phyloP scores from a whole-genome alignment of 1,284 basidiomycete genomes.

The Malassezia caprae region DNA sequence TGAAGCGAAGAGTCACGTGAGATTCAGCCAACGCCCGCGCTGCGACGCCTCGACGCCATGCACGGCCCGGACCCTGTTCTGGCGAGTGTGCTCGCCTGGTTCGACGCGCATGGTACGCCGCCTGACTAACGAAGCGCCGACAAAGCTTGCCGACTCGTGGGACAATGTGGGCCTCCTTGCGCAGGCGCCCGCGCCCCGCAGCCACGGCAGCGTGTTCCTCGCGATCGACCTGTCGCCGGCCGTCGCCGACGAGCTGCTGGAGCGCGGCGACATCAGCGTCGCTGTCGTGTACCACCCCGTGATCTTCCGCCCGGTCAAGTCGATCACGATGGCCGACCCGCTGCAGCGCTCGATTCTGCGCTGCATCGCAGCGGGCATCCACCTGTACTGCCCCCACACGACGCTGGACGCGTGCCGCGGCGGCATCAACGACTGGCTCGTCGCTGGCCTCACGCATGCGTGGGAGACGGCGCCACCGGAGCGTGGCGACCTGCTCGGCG shows the following conservation, averaged over 20 bases:
- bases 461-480: slow-evolving; percentile 14
- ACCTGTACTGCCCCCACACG: slow-evolving; percentile 77
- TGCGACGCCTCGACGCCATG: background rate
- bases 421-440: slow-evolving; percentile 61
- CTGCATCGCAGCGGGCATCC: slow-evolving; percentile 69
- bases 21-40: background rate
- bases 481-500: background rate
- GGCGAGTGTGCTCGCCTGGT: background rate
- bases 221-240: slow-evolving; percentile 41
- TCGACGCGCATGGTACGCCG: slow-evolving; percentile 2
- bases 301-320: slow-evolving; percentile 70
- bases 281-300: slow-evolving; percentile 67
- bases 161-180: slow-evolving; percentile 45
- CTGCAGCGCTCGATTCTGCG: slow-evolving; percentile 69
- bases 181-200: slow-evolving; percentile 10
- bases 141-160: slow-evolving; percentile 20
- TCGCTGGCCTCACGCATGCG: slow-evolving; percentile 19
- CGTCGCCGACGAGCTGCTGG: slow-evolving; percentile 39
- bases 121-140: slow-evolving; percentile 1
- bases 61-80: background rate
- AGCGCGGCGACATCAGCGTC: slow-evolving; percentile 45
- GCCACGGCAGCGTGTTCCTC: slow-evolving; percentile 25
- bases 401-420: slow-evolving; percentile 68
- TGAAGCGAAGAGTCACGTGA: slow-evolving; percentile 3
- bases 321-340: slow-evolving; percentile 66